phyloP scores from a whole-genome alignment of 176 grass and related monocot genomes.

The Oryza australiensis region DNA sequence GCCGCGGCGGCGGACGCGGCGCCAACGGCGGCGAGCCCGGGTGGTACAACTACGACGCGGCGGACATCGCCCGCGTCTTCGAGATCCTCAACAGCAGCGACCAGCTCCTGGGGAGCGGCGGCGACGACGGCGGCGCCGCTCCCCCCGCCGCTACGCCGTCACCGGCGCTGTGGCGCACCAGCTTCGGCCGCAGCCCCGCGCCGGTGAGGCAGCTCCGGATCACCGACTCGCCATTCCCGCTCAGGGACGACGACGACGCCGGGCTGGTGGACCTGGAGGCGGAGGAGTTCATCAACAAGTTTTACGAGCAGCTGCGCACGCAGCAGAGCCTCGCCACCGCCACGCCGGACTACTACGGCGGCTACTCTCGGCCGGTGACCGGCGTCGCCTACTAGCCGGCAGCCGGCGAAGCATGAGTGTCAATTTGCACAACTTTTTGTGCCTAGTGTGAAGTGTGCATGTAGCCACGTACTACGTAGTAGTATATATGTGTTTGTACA shows the following conservation, averaged over 20 bases:
- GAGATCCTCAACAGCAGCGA: slow-evolving; percentile 69
- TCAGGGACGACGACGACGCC: slow-evolving; percentile 38
- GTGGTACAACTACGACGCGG: slow-evolving; percentile 70
- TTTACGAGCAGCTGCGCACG: slow-evolving; percentile 68
- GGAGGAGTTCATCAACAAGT: slow-evolving; percentile 72
- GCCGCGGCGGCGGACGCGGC: slow-evolving; percentile 22
- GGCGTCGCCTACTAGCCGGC: slow-evolving; percentile 42
- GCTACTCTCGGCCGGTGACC: slow-evolving; percentile 23
- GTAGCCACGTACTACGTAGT: not conserved
- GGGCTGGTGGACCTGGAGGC: slow-evolving; percentile 51
- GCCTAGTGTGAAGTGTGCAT: slow-evolving; percentile 16
- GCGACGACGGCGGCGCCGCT: slow-evolving; percentile 11
- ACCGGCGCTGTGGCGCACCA: slow-evolving; percentile 40
- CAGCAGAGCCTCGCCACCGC: slow-evolving; percentile 48
- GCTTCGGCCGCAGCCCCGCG: slow-evolving; percentile 64
- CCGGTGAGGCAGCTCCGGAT: slow-evolving; percentile 66
- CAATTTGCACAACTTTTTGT: not conserved
- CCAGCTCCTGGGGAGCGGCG: not conserved
- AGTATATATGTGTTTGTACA: not conserved
- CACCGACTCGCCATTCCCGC: slow-evolving; percentile 82
- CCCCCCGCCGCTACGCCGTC: slow-evolving; percentile 42
- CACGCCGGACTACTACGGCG: slow-evolving; percentile 52
- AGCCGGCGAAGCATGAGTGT: slow-evolving; percentile 22
- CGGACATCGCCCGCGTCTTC: slow-evolving; percentile 67
- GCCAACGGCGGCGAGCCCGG: slow-evolving; percentile 42